phyloP scores from a whole-genome alignment of 805 yeast species.

The Pichia nanzhaoensis region DNA sequence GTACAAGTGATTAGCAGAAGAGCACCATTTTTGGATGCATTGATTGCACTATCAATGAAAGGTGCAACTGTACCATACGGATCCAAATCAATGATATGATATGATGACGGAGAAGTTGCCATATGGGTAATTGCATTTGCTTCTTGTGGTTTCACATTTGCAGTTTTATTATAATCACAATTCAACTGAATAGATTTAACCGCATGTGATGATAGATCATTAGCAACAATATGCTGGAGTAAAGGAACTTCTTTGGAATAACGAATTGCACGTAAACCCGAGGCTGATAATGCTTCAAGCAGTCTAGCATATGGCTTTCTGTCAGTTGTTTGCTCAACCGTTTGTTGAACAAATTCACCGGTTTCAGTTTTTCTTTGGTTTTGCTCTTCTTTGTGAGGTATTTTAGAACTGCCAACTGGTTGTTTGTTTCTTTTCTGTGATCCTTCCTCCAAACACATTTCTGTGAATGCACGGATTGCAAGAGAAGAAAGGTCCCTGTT shows the following conservation, averaged over 20 bases:
- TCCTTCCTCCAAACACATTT: constrained; percentile 41
- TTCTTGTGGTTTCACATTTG: constrained; percentile 55
- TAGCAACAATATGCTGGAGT: constrained; percentile 71
- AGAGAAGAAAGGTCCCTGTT: constrained; percentile 85
- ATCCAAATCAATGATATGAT: constrained; percentile 88
- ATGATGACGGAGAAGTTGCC: constrained; percentile 47
- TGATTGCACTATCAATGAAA: constrained; percentile 86
- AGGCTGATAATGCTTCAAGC: constrained; percentile 88
- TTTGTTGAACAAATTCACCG: constrained; percentile 7
- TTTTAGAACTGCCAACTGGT: constrained; percentile 15
- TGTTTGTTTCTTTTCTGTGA: constrained; percentile 26
- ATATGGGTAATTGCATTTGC: constrained; percentile 91
- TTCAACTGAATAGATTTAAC: constrained; percentile 74
- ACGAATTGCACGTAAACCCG: constrained; percentile 90
- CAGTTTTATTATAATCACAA: constrained; percentile 57
- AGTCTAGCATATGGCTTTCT: constrained; percentile 51
- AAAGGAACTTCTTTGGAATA: constrained; percentile 88
- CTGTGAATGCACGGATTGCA: constrained; percentile 83
- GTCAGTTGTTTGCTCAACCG: constrained; percentile 1
- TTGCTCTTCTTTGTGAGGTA: constrained; percentile 15
- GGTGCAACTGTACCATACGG: constrained; percentile 99
- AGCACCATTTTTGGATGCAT: constrained; percentile 78
- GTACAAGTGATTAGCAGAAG: constrained; percentile 89
- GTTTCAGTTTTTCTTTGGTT: constrained; percentile 14
- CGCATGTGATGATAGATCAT: constrained; percentile 82